Evolutionary conservation across 306 rosid genomes (phyloP).

Genomic region (Acacia melanoxylon): DNA sequence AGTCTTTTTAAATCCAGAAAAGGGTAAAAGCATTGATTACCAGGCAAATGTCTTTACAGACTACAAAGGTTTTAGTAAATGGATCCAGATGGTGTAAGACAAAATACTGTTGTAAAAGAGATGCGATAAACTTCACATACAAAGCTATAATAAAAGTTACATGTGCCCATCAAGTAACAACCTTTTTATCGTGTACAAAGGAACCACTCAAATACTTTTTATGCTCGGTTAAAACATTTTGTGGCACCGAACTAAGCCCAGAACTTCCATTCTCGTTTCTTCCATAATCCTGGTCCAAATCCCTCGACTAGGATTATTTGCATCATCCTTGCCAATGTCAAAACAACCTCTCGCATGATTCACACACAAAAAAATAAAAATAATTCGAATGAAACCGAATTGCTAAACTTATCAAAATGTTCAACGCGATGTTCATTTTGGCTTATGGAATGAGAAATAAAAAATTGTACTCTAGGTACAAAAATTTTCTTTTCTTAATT

Average conservation of each 20-base stretch:
- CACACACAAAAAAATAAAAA: slow-evolving; percentile 7
- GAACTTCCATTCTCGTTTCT: slow-evolving; percentile 54
- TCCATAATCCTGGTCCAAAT: slow-evolving; percentile 54
- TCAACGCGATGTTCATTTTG: not conserved
- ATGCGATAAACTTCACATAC: not conserved
- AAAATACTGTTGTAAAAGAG: slow-evolving; percentile 6
- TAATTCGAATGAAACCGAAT: slow-evolving; percentile 5
- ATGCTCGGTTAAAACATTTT: slow-evolving; percentile 42
- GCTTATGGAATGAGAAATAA: not conserved
- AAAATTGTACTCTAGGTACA: not conserved
- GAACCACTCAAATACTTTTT: slow-evolving; percentile 57
- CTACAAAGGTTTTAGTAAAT: too few species aligned
- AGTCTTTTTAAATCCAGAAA: too few species aligned
- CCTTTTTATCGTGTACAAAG: slow-evolving; percentile 58
- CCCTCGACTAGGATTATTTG: slow-evolving; percentile 61
- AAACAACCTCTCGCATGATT: too few species aligned
- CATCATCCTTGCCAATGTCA: too few species aligned
- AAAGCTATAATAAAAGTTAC: slow-evolving; percentile 40
- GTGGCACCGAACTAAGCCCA: slow-evolving; percentile 48
- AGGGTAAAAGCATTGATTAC: too few species aligned
- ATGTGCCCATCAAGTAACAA: slow-evolving; percentile 59
- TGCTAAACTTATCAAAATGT: not conserved
- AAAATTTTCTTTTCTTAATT: not conserved
- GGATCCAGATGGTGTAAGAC: slow-evolving; percentile 8
- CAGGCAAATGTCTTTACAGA: too few species aligned